Evolutionary conservation across 352 stramenopile species (phyloP), one percentile per base, ranked within the genome.

Genomic region (Globisporangium paroecandrum): DNA sequence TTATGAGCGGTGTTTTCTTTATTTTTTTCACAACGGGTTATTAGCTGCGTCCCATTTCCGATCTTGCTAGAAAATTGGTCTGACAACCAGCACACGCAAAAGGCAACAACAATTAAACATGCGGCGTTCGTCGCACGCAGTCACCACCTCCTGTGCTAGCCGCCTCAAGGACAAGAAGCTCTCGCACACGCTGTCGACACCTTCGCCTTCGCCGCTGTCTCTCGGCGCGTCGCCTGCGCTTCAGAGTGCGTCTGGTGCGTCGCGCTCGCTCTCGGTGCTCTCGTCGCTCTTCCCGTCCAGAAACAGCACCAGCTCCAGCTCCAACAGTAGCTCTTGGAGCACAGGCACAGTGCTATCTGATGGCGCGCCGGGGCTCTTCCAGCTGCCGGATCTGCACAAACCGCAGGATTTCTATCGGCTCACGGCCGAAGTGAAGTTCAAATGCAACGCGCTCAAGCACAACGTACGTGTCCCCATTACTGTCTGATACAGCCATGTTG

Each of bases 371-470:
- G 86, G 86, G 8, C 79, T 94, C 29, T 94, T 94, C 43, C 86
- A 90, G 64, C 64, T 94, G 49, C 83, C 81, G 20, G 65, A 85
- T 29, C 69, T 94, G 49, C 79, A 87, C 62, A 62, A 69, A 6
- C 78, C 86, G 20, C 73, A 73, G 25, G 86, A 94, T 66, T 94
- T 94, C 62, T 41, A 71, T 22, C 71, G 69, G 58, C 78, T 94
- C 59, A 82, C 86, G n/a, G 58, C 41, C 1, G 71, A 87, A 59
- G 84, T 81, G 25, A 90, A 91, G 70, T 61, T 66, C 49, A 73
- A 79, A 46, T 94, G 84, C 32, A 69, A 80, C 49, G 70, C 78
- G 46, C 70, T 93, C 60, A 85, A 85, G 60, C 72, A 88, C 56
- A 71, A 83, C 63, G 84, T 93, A 72, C 20, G 51, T 62, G 7